A percentile compares a stretch with the other conserved stretches of the same genome.
phyloP scores from a whole-genome alignment of 768 basidiomycete species.

The Podaxis pistillaris region DNA sequence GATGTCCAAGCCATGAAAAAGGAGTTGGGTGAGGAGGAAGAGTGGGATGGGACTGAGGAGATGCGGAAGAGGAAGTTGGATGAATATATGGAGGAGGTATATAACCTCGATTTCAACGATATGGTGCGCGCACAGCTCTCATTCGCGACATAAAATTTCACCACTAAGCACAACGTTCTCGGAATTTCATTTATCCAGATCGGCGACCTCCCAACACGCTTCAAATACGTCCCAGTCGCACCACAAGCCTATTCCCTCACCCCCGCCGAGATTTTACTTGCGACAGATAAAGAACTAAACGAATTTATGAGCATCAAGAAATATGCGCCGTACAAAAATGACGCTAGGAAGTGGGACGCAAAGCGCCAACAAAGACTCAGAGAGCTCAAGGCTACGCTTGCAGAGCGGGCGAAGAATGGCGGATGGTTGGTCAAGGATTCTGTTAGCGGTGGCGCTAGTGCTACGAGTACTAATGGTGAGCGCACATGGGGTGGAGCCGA shows the following conservation, averaged over 20 bases:
- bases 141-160: not conserved
- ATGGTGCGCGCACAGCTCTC: slow-evolving; percentile 54
- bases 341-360: slow-evolving; percentile 54
- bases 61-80: slow-evolving; percentile 83
- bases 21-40: slow-evolving; percentile 34
- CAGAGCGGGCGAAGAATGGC: slow-evolving; percentile 30
- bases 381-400: slow-evolving; percentile 68
- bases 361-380: slow-evolving; percentile 62
- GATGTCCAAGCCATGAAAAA: slow-evolving; percentile 29
- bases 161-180: not conserved
- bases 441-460: slow-evolving; percentile 20
- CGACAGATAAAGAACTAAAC: slow-evolving; percentile 92
- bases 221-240: slow-evolving; percentile 81
- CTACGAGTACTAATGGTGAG: slow-evolving; percentile 14
- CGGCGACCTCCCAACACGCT: slow-evolving; percentile 86
- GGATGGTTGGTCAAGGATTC: slow-evolving; percentile 18
- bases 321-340: slow-evolving; percentile 77
- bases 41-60: slow-evolving; percentile 89
- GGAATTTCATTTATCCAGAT: slow-evolving; percentile 47
- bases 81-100: slow-evolving; percentile 89
- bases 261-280: slow-evolving; percentile 85
- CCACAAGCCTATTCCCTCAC: slow-evolving; percentile 66
- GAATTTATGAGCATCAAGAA: slow-evolving; percentile 87
- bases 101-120: slow-evolving; percentile 93
- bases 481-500: slow-evolving; percentile 22